Evolutionary conservation across 2,329 filamentous ascomycete genomes (phyloP).

Genomic region (Hymenoscyphus salicellus): DNA sequence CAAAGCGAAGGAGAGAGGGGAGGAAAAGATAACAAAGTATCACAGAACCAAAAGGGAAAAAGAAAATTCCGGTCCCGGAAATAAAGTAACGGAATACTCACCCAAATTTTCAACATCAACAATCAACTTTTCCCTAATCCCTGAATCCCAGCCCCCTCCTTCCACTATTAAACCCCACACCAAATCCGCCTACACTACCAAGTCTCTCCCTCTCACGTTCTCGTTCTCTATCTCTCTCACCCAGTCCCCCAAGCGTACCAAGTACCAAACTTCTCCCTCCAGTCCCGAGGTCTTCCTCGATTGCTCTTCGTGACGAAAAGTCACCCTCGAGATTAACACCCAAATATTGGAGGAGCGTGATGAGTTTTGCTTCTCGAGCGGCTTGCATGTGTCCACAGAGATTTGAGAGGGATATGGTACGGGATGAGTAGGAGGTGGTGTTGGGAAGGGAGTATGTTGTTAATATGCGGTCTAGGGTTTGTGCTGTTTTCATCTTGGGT

Average conservation of each 20-base stretch:
- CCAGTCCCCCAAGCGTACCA: background rate
- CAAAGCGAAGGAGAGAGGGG: too few species aligned
- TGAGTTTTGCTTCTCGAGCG: conserved; percentile 3
- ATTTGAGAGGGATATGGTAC: too few species aligned
- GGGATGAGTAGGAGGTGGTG: background rate
- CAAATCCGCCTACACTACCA: background rate
- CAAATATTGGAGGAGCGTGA: conserved; percentile 3
- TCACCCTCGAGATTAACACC: background rate
- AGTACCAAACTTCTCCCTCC: background rate
- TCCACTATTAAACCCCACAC: background rate
- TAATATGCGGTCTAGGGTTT: conserved; percentile 9
- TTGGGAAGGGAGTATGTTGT: conserved; percentile 6
- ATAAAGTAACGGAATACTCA: background rate
- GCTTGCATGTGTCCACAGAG: background rate
- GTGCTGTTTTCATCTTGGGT: background rate
- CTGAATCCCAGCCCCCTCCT: background rate
- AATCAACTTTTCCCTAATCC: background rate
- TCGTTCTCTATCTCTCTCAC: background rate
- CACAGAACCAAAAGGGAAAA: too few species aligned
- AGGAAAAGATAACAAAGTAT: too few species aligned
- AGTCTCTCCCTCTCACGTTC: background rate
- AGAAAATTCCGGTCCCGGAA: too few species aligned
- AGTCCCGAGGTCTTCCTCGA: background rate
- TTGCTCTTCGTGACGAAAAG: background rate
- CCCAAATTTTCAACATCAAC: background rate